Evolutionary conservation across 495 filamentous ascomycete genomes (phyloP).

Genomic region (Filosporella fistucella): DNA sequence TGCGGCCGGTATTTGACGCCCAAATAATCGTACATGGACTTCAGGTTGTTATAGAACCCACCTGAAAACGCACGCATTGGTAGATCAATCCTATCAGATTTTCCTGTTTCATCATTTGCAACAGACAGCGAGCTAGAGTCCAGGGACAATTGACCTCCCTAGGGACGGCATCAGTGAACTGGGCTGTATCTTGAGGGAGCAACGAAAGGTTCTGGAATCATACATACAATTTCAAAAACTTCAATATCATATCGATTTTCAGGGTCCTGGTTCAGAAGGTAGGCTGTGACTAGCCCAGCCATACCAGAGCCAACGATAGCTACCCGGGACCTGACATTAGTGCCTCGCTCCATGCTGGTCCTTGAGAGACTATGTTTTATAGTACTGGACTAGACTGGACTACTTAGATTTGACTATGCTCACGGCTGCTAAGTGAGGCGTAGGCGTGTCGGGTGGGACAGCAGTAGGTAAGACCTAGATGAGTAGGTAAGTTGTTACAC

Average conservation of each 20-base stretch:
- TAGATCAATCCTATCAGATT: slow-evolving; percentile 40
- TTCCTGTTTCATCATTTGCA: slow-evolving; percentile 14
- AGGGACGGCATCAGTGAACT: no score
- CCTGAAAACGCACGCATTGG: slow-evolving; percentile 54
- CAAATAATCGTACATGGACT: slow-evolving; percentile 49
- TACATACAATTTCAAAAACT: slow-evolving; percentile 43
- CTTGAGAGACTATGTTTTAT: no score
- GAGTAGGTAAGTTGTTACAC: no score
- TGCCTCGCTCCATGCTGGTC: no score
- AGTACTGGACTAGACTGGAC: no score
- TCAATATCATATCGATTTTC: slow-evolving; percentile 38
- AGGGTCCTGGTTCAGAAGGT: slow-evolving; percentile 41
- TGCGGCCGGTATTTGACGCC: slow-evolving; percentile 37
- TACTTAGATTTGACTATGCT: no score
- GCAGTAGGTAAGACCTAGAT: no score
- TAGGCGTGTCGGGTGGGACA: no score
- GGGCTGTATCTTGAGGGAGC: slow-evolving; percentile 23
- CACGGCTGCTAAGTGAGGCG: no score
- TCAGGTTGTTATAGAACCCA: slow-evolving; percentile 49
- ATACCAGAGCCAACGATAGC: slow-evolving; percentile 52
- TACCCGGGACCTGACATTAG: no score
- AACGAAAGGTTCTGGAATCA: background rate
- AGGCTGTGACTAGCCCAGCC: slow-evolving; percentile 47
- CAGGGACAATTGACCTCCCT: slow-evolving; percentile 35
- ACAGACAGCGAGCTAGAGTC: slow-evolving; percentile 36